Base-by-base conservation (phyloP, 441 rosid species). In the Viola pubescens region DNA sequence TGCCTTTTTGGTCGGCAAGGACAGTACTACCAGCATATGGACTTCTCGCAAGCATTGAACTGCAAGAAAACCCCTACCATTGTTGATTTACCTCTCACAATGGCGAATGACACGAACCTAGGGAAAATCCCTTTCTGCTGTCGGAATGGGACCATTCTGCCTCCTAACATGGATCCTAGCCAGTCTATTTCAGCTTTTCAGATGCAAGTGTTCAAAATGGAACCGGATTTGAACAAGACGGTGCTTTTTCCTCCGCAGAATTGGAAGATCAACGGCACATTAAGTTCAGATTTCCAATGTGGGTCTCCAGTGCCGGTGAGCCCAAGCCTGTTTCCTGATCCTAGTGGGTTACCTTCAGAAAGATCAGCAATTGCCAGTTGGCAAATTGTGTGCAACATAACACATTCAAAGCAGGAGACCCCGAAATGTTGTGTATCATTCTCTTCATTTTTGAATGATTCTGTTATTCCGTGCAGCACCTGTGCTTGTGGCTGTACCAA, bases 361-460 rank as follows among this genome's bases (percentile, higher is more conserved):
- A 72, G 60, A 43, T 66, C 86, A 0, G 94, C 79, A 10, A 66
- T 85, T 51, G 86, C 84, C 0, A 92, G 95, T 63, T 92, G 95
- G 98, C 98, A 87, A 71, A 82, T 92, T 46, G 88, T 82, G 13
- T 92, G 97, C 75, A 92, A 89, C 72, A 81, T 87, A 60, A 79
- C 84, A n/a, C 79, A 66, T 62, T 81, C 83, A 38, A 53, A 77
- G 72, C 69, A 73, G 5, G 69, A 69, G 2, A 68, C 58, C 50
- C 91, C 94, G 6, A 77, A 71, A 60, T 89, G 97, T 61, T 92
- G 97, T 7, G 98, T 87, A n/a, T 81, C 97, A 0, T 92, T 89
- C 71, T 92, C 98, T 4, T 77, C 97, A 5, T 92, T 82, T 75
- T 81, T 67, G 78, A 89, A 89, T 43, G 96, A 84, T 13, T 87